Conservation (phyloP, 2,329 filamentous ascomycete species). For the Diaporthe longicolla region DNA sequence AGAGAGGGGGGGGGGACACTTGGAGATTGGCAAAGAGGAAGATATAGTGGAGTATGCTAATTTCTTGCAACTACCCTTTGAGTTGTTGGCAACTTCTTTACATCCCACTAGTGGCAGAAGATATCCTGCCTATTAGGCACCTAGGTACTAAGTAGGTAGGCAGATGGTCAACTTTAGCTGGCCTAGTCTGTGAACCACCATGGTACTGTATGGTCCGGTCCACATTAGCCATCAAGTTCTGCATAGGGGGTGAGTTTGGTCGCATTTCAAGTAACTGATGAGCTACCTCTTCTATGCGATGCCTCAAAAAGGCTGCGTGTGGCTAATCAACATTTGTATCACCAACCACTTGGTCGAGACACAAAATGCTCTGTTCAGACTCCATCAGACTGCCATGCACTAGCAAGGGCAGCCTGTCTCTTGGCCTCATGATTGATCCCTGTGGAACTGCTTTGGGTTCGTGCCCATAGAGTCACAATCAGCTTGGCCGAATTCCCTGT, state of each 20-base stretch:
- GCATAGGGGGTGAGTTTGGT: conserved; percentile 2
- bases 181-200: too few species aligned
- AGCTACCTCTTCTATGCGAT: conserved; percentile 35
- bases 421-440: conserved; percentile 16
- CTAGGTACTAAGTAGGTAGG: too few species aligned
- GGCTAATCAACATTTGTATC: conserved; percentile 35
- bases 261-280: conserved; percentile 39
- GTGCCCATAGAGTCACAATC: conserved; percentile 1
- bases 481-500: background rate
- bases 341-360: conserved; percentile 49
- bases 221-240: conserved; percentile 2
- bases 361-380: conserved; percentile 40
- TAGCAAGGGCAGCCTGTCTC: conserved; percentile 47
- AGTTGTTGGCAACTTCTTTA: too few species aligned
- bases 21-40: too few species aligned
- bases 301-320: conserved; percentile 33
- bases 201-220: background rate
- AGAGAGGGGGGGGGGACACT: background rate
- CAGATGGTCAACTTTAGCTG: too few species aligned
- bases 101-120: too few species aligned
- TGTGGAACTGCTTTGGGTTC: conserved; percentile 8
- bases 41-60: background rate
- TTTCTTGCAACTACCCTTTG: too few species aligned
- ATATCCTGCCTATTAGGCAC: too few species aligned
- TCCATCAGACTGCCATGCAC: conserved; percentile 47